Base-by-base conservation (phyloP, 2,329 filamentous ascomycete species). In the Nigrospora sphaerica region DNA sequence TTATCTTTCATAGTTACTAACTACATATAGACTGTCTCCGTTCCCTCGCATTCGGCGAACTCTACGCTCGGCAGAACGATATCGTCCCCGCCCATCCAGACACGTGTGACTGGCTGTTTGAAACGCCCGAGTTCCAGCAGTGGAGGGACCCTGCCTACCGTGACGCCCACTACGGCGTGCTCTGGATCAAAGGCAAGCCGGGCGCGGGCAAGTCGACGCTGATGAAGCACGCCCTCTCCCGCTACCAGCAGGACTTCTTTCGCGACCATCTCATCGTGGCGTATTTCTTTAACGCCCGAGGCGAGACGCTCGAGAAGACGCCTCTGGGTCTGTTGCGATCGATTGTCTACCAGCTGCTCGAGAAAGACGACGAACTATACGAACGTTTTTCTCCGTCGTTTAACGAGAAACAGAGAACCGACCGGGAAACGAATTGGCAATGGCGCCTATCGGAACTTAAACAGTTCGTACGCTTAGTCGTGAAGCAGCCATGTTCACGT, bases 111-210 rank as follows among this genome's bases (percentile, higher is more conserved):
- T 60, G 56, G 57, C 39, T 59, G 1, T 54, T 59, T 23, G 13
- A 44, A 17, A 52, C 49, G 4, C 9, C 36, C 6, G 39, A 54
- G 16, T 60, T 53, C 44, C 12, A n/a, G 13, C 3, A 50, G 17
- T 61, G 57, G 57, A 43, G 39, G 14, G 3, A 49, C n/a, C 46
- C 46, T n/a, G 11, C 13, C 10, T 2, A 50, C 14, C 28, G 48
- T 12, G 16, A 36, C 38, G 28, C 41, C 7, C 42, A 57, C 46
- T 49, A 56, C n/a, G 54, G 55, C 17, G 43, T 61, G 4, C 49
- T 60, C 13, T 62, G 57, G 59, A 55, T 62, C 11, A 59, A 58
- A 37, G 58, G 59, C 7, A 61, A 62, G 33, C 55, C 58, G 9
- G 59, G 59, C 10, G 47, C 45, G 7, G 57, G 57, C 17, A 58